Evolutionary conservation across 1,284 basidiomycete genomes (phyloP).

Genomic region (Golubevia pallescens): DNA sequence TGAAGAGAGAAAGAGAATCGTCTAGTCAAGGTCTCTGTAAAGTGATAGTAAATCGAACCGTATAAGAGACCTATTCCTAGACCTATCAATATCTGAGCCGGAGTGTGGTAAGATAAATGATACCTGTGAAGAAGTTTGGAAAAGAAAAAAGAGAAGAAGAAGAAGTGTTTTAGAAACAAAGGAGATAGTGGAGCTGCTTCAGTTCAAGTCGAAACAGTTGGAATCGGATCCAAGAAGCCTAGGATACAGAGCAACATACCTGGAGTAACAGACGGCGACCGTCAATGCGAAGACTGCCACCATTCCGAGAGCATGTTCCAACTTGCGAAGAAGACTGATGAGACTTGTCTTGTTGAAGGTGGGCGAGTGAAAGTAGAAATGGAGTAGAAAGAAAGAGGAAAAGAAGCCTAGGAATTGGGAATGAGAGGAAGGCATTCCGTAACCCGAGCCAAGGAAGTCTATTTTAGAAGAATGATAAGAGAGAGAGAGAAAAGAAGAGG

Average conservation of each 20-base stretch:
- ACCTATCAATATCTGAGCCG: conserved; percentile 77
- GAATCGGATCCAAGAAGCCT: not conserved
- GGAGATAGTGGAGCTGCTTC: not conserved
- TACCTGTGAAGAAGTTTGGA: conserved; percentile 67
- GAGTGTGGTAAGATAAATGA: conserved; percentile 76
- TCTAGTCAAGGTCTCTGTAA: conserved; percentile 72
- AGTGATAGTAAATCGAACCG: conserved; percentile 71
- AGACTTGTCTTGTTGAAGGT: conserved; percentile 67
- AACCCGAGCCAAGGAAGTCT: conserved; percentile 75
- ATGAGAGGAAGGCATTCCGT: conserved; percentile 85
- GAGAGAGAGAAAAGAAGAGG: conserved; percentile 5
- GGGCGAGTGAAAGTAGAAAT: conserved; percentile 76
- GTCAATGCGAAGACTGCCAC: conserved; percentile 70
- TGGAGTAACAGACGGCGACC: conserved; percentile 76
- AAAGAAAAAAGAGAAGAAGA: not conserved
- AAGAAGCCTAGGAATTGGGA: conserved; percentile 90
- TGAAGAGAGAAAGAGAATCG: not conserved
- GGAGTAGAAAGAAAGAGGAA: conserved; percentile 75
- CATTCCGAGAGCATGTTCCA: conserved; percentile 67
- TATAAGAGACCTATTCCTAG: conserved; percentile 72
- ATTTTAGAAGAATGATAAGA: conserved; percentile 1
- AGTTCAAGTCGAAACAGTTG: not conserved
- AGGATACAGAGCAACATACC: conserved; percentile 67
- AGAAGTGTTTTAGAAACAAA: conserved; percentile 6
- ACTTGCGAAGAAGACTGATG: conserved; percentile 22